Percentiles rank a stretch among this genome's conserved stretches.
Conservation (phyloP, 2,329 filamentous ascomycete genomes). For the Hymenoscyphus albidus region DNA sequence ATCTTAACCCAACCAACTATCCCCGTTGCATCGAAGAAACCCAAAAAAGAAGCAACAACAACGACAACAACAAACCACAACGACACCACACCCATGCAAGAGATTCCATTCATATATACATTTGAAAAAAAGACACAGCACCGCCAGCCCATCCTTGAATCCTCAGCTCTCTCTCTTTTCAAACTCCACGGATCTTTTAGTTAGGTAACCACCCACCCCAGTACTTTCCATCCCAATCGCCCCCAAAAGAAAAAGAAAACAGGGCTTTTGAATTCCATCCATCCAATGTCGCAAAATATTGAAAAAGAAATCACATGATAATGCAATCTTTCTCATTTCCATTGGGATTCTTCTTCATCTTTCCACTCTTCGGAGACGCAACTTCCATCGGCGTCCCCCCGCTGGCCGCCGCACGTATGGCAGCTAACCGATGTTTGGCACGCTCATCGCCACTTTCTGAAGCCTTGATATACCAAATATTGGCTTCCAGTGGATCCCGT, state of each 20-base stretch:
- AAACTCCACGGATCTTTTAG: too few species aligned
- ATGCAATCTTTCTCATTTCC: conserved; percentile 20
- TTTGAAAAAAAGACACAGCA: not conserved
- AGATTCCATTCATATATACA: not conserved
- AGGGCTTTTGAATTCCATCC: not conserved
- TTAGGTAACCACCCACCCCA: too few species aligned
- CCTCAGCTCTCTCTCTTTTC: not conserved
- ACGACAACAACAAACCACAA: not conserved
- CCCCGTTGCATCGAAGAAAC: too few species aligned
- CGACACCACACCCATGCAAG: not conserved
- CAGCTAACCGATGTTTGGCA: conserved; percentile 79
- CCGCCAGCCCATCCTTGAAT: not conserved
- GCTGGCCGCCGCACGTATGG: conserved; percentile 78
- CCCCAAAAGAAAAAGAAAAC: not conserved
- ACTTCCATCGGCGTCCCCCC: conserved; percentile 35
- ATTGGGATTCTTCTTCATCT: conserved; percentile 29
- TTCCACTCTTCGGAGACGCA: conserved; percentile 28
- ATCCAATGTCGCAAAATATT: not conserved
- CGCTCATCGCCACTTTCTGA: conserved; percentile 88
- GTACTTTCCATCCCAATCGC: too few species aligned
- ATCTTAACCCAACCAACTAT: too few species aligned
- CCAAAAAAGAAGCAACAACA: too few species aligned
- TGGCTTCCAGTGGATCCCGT: conserved; percentile 90
- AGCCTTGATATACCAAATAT: conserved; percentile 96
- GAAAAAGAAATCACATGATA: conserved; percentile 2